Evolutionary conservation across 441 rosid genomes (phyloP), one percentile per base, ranked within the genome.

Genomic region (Mallotus repandus): DNA sequence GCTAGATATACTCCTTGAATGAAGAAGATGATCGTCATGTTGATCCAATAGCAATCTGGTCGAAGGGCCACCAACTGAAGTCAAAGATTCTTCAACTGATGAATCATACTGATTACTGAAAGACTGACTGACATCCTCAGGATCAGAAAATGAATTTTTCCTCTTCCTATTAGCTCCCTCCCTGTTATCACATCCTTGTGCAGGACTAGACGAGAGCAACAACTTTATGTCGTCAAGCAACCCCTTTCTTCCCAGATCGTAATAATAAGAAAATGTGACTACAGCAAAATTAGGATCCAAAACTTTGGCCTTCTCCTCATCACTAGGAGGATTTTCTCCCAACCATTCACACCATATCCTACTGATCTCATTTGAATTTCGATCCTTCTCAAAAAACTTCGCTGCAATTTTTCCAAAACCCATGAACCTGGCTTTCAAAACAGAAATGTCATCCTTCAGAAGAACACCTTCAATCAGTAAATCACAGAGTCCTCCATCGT

Each of bases 271-370:
- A 79, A 91, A 96, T 56, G 89, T 85, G 68, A 93, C 84, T 76
- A 91, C 83, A 70, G 91, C 94, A 79, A 93, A 96, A 65, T 89
- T 90, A 82, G 91, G 98, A 82, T 87, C 85, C 22, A 81, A 81
- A 70, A 80, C 77, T 67, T 59, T 61, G 64, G 66, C 64, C 55
- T 53, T 75, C 57, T 83, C 90, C 66, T 80, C 84, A 72, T 79
- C 76, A 15, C 50, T 65, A 62, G 55, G 76, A 78, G 59, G 76
- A 77, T 72, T 83, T 19, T 85, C 80, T 61, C 96, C 97, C 68
- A 90, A 72, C 97, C 99, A 96, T 84, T 91, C 97, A 73, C 98
- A 93, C 99, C 99, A 93, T 59, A 93, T 76, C 76, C 88, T 87
- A 59, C 78, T 77, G 68, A 93, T 80, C 80, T 76, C 87, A 65